Percentiles rank a stretch among this genome's conserved stretches.
Conservation (phyloP, 768 basidiomycete genomes). For the Tricholoma bakamatsutake region DNA sequence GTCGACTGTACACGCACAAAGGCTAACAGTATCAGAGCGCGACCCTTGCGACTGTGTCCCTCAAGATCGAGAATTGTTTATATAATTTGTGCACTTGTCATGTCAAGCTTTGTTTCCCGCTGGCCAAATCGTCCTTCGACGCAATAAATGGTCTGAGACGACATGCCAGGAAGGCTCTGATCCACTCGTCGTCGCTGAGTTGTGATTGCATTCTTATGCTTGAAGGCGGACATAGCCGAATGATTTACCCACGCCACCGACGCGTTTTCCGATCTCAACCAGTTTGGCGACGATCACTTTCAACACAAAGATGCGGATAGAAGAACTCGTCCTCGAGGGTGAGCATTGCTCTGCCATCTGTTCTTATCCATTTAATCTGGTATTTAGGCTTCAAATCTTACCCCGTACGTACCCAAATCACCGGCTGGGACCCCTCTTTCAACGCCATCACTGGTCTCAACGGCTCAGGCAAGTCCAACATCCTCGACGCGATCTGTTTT, state of each 20-base stretch:
- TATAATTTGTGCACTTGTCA: too few species aligned
- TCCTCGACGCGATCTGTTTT: constrained; percentile 98
- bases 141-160: too few species aligned
- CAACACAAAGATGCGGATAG: constrained; percentile 68
- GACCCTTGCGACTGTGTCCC: too few species aligned
- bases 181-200: too few species aligned
- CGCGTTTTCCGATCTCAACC: constrained; percentile 8
- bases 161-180: too few species aligned
- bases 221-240: neutral
- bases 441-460: constrained; percentile 97
- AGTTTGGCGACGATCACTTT: neutral
- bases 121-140: too few species aligned
- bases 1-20: too few species aligned
- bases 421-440: constrained; percentile 96
- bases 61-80: too few species aligned
- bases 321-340: constrained; percentile 94
- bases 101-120: too few species aligned
- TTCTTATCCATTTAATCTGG: neutral
- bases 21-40: too few species aligned
- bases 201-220: too few species aligned
- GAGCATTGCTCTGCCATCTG: constrained; percentile 3
- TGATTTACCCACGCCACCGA: constrained; percentile 11
- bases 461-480: constrained; percentile 98
- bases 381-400: constrained; percentile 91
- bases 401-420: constrained; percentile 91